Evolutionary conservation across 2,329 filamentous ascomycete genomes (phyloP).

Genomic region (Huntiella decipiens): DNA sequence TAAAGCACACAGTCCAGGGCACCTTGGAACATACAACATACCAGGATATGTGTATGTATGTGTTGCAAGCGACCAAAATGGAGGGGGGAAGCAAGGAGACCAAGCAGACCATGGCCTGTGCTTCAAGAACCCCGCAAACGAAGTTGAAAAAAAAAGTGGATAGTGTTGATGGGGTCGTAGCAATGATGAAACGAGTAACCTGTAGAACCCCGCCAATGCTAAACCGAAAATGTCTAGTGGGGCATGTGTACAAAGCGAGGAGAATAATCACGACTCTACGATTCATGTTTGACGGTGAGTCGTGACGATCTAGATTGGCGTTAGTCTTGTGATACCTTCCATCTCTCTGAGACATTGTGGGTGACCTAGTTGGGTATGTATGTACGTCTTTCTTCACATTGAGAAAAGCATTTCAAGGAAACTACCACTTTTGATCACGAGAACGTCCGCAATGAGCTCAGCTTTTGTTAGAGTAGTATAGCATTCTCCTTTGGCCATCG

Average conservation of each 20-base stretch:
- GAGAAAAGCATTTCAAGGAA: too few relatives aligned
- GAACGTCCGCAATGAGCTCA: too few relatives aligned
- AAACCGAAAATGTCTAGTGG: conserved; percentile 1
- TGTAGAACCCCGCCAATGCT: conserved; percentile 1
- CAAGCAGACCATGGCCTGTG: neutral
- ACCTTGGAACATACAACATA: neutral
- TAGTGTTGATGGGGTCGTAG: neutral
- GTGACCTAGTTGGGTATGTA: too few relatives aligned
- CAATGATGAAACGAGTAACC: neutral
- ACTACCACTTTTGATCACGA: too few relatives aligned
- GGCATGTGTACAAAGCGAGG: conserved; percentile 6
- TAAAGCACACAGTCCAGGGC: too few relatives aligned
- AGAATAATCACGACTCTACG: neutral
- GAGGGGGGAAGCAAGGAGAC: neutral
- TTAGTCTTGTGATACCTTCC: too few relatives aligned
- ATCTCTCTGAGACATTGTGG: too few relatives aligned
- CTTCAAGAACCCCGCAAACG: conserved; percentile 1
- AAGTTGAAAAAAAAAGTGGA: neutral
- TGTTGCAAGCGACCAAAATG: neutral
- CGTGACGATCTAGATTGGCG: too few relatives aligned
- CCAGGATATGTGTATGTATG: neutral
- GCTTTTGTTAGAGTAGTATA: too few relatives aligned
- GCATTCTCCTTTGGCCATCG: too few relatives aligned
- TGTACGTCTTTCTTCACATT: too few relatives aligned
- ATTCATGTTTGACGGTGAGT: too few relatives aligned